Conservation (phyloP, 2,329 filamentous ascomycete genomes). For the Pseudocercospora macadamiae region DNA sequence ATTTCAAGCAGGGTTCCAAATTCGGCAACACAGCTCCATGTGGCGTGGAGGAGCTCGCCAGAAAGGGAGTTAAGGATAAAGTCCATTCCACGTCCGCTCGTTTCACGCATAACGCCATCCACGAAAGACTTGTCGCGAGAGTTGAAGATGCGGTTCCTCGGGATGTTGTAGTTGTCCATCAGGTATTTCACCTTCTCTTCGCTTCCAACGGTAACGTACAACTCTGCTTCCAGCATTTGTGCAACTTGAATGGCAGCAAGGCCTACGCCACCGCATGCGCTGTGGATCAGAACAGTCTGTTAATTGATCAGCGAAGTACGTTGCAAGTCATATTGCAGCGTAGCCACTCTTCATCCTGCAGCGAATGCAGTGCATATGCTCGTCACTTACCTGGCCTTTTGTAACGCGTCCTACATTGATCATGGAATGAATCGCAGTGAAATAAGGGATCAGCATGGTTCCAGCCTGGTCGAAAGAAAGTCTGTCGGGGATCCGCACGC, state of each 20-base stretch:
- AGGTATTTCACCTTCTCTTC: slow-evolving; percentile 29
- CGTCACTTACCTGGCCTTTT: no score
- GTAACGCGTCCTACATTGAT: slow-evolving; percentile 17
- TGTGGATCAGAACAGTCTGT: slow-evolving; percentile 38
- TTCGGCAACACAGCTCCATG: slow-evolving; percentile 33
- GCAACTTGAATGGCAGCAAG: slow-evolving; percentile 33
- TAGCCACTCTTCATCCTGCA: no score
- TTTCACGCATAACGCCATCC: slow-evolving; percentile 29
- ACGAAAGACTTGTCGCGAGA: slow-evolving; percentile 32
- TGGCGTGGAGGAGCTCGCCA: slow-evolving; percentile 33
- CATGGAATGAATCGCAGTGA: slow-evolving; percentile 17
- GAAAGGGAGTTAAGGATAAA: slow-evolving; percentile 37
- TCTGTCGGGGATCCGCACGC: slow-evolving; percentile 21
- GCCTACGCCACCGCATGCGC: slow-evolving; percentile 32
- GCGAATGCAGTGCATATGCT: no score
- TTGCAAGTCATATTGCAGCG: no score
- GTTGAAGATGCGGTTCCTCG: slow-evolving; percentile 36
- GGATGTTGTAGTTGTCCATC: slow-evolving; percentile 27
- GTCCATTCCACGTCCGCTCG: slow-evolving; percentile 37
- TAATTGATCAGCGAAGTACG: no score
- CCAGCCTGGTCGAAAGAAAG: slow-evolving; percentile 27
- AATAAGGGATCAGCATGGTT: slow-evolving; percentile 18
- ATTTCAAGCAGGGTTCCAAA: slow-evolving; percentile 38
- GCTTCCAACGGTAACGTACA: slow-evolving; percentile 33
- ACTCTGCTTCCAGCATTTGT: slow-evolving; percentile 26